Percentiles rank a stretch among this genome's conserved stretches.
phyloP scores from a whole-genome alignment of 1,284 basidiomycete species.

The Trichosporon ovoides region DNA sequence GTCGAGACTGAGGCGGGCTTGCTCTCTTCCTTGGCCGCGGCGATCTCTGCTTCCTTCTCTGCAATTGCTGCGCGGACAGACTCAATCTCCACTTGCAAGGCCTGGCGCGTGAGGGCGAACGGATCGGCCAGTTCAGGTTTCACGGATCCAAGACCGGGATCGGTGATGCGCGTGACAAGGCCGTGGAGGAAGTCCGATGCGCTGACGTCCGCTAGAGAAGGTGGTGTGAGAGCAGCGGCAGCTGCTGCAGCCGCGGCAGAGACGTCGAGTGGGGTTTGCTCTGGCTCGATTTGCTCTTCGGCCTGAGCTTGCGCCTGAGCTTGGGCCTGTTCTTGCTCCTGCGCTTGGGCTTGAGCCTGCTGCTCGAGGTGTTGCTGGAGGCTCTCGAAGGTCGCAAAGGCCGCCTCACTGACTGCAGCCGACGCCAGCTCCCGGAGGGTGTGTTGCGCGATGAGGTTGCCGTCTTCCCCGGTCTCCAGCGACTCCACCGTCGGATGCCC shows the following conservation, averaged over 20 bases:
- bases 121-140: slow-evolving; percentile 8
- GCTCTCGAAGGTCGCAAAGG: slow-evolving; percentile 14
- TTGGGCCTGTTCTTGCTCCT: too few species aligned
- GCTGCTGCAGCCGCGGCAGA: background rate
- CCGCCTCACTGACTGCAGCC: slow-evolving; percentile 13
- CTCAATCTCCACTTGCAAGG: slow-evolving; percentile 18
- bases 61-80: slow-evolving; percentile 11
- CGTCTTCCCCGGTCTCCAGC: slow-evolving; percentile 4
- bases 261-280: background rate
- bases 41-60: slow-evolving; percentile 18
- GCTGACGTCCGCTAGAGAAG: background rate
- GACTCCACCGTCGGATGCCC: background rate
- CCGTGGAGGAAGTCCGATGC: slow-evolving; percentile 19
- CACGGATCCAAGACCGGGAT: background rate
- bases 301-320: background rate
- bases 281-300: background rate
- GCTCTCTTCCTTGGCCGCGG: background rate
- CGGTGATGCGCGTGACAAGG: slow-evolving; percentile 15
- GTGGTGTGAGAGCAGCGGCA: background rate
- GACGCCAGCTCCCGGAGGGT: slow-evolving; percentile 22
- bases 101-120: slow-evolving; percentile 12
- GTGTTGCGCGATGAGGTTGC: slow-evolving; percentile 10
- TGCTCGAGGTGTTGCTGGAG: slow-evolving; percentile 18
- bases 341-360: slow-evolving; percentile 5
- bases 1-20: background rate